These are phyloP conservation scores for Saposhnikovia divaricata DNA, from an alignment of 129 eudicot genomes.

Conservation along the genomic window DNA sequence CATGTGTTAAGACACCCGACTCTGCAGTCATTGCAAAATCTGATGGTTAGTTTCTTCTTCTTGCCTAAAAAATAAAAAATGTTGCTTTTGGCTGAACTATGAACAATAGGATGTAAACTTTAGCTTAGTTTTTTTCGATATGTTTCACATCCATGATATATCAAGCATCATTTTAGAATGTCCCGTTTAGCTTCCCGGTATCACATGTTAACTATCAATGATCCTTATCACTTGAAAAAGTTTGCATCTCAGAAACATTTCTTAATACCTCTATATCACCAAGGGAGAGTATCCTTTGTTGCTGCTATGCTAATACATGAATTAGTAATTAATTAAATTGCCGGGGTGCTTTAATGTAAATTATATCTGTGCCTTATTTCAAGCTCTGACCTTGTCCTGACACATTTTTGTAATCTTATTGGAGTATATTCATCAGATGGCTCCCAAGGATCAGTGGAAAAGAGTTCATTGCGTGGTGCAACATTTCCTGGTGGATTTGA, in stretches of 20 bases:
- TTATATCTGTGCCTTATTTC: not conserved
- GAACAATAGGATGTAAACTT: not conserved
- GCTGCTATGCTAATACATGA: not conserved
- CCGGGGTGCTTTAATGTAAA: not conserved
- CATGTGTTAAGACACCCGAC: slow-evolving; percentile 60
- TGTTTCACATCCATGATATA: not conserved
- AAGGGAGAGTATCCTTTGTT: not conserved
- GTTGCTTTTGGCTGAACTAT: not conserved
- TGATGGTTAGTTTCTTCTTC: slow-evolving; percentile 40
- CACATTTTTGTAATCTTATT: slow-evolving; percentile 13
- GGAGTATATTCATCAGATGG: slow-evolving; percentile 23
- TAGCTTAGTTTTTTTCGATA: not conserved
- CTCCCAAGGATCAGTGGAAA: slow-evolving; percentile 46
- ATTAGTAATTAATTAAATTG: not conserved
- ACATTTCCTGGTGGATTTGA: slow-evolving; percentile 79
- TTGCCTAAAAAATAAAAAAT: not conserved
- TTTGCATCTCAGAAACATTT: not conserved
- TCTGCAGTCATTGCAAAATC: slow-evolving; percentile 41
- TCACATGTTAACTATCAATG: not conserved
- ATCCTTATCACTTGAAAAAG: not conserved
- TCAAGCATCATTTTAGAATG: not conserved
- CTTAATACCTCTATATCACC: not conserved
- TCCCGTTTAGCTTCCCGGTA: not conserved
- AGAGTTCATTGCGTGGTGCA: slow-evolving; percentile 26
- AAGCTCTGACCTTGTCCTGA: not conserved